Evolutionary conservation across 345 rosid genomes (phyloP).

Genomic region (Leavenworthia alabamica): DNA sequence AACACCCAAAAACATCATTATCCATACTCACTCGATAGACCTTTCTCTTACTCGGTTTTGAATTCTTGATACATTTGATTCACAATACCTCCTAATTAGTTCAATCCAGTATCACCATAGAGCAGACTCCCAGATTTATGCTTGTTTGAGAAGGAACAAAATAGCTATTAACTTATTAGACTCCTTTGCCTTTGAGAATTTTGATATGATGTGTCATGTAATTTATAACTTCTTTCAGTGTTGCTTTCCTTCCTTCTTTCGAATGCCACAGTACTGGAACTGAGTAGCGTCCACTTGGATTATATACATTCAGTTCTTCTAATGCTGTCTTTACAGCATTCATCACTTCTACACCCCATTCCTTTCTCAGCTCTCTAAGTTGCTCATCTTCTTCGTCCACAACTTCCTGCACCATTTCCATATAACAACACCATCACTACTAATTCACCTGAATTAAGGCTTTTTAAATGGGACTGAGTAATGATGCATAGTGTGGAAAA

Average conservation of each 20-base stretch:
- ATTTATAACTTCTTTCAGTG: slow-evolving; percentile 67
- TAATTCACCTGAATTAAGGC: not conserved
- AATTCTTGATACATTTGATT: not conserved
- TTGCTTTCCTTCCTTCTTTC: slow-evolving; percentile 65
- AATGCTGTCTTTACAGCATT: slow-evolving; percentile 53
- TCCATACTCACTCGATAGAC: not conserved
- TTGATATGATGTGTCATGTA: slow-evolving; percentile 38
- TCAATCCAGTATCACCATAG: not conserved
- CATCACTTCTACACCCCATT: slow-evolving; percentile 57
- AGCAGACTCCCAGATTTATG: not conserved
- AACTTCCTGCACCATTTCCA: slow-evolving; percentile 48
- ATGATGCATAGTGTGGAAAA: not conserved
- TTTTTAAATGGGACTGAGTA: not conserved
- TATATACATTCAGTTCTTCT: slow-evolving; percentile 65
- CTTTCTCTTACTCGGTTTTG: not conserved
- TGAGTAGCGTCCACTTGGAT: slow-evolving; percentile 67
- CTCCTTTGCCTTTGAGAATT: slow-evolving; percentile 44
- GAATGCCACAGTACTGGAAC: slow-evolving; percentile 57
- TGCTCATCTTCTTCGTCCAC: slow-evolving; percentile 66
- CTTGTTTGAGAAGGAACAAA: not conserved
- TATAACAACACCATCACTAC: not conserved
- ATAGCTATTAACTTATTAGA: not conserved
- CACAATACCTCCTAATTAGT: not conserved
- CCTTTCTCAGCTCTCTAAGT: slow-evolving; percentile 43
- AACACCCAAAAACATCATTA: not conserved